A percentile compares a stretch with the other conserved stretches of the same genome.
These are phyloP conservation scores for Umbelopsis isabellina DNA, from an alignment of 192 early-diverging fungal genomes.

Conservation along the genomic window DNA sequence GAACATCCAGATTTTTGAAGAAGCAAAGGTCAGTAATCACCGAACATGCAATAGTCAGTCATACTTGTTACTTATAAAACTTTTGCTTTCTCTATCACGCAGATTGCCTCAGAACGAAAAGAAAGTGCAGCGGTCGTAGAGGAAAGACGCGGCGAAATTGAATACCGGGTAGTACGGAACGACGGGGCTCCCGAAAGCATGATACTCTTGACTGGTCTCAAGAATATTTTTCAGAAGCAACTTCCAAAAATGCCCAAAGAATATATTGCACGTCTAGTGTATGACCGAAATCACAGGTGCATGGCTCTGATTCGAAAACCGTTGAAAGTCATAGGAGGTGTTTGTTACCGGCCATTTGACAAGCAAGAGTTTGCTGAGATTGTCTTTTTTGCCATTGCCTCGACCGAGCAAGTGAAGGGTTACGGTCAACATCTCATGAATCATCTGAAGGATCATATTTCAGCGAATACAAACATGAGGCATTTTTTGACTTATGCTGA, in stretches of 20 bases:
- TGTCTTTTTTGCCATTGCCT: constrained; percentile 95
- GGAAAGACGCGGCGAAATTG: constrained; percentile 67
- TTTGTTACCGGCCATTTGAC: constrained; percentile 92
- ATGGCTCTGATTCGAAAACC: constrained; percentile 76
- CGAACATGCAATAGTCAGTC: background rate
- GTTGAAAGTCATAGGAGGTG: constrained; percentile 88
- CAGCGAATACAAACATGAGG: constrained; percentile 66
- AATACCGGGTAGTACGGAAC: constrained; percentile 79
- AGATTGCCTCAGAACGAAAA: constrained; percentile 42
- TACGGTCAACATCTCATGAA: constrained; percentile 97
- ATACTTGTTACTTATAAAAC: background rate
- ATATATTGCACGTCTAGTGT: constrained; percentile 96
- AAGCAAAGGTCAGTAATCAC: constrained; percentile 14
- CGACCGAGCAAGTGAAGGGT: constrained; percentile 93
- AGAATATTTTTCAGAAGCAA: constrained; percentile 96
- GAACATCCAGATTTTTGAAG: constrained; percentile 13
- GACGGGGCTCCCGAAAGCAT: constrained; percentile 80
- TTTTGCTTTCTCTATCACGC: background rate
- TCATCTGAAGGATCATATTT: constrained; percentile 93
- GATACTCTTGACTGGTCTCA: constrained; percentile 89
- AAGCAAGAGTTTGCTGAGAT: constrained; percentile 94
- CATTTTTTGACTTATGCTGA: constrained; percentile 98
- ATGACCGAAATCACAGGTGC: constrained; percentile 88
- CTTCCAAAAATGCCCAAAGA: constrained; percentile 99
- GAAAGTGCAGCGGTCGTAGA: constrained; percentile 68